Conservation (phyloP, 139 green algal species). For the Picochlorum costavermella region DNA sequence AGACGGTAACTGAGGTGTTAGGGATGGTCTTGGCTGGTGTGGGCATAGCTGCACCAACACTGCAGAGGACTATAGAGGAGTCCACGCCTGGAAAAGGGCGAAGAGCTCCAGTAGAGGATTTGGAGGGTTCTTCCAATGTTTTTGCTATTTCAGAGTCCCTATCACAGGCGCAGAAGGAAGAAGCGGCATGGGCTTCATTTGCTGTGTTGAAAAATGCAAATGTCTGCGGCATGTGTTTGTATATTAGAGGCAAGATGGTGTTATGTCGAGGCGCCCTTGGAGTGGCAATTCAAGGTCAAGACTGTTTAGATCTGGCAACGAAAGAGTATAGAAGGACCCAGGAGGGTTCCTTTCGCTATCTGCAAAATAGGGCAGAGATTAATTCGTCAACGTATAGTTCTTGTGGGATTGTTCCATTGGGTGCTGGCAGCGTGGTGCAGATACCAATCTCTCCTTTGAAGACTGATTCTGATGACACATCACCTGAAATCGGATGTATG, state of each 20-base stretch:
- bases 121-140: constrained; percentile 39
- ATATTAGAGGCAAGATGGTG: constrained; percentile 20
- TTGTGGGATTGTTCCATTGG: background rate
- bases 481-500: constrained; percentile 13
- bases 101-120: constrained; percentile 17
- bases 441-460: background rate
- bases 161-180: constrained; percentile 34
- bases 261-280: constrained; percentile 25
- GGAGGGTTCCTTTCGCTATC: too few species aligned
- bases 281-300: constrained; percentile 28
- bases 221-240: constrained; percentile 54
- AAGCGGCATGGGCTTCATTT: constrained; percentile 77
- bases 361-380: too few species aligned
- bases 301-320: too few species aligned
- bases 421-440: background rate
- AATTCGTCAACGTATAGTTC: too few species aligned
- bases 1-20: constrained; percentile 51
- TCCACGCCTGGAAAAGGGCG: constrained; percentile 49
- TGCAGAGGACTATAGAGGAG: constrained; percentile 62
- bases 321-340: background rate
- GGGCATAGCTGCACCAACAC: constrained; percentile 47
- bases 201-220: constrained; percentile 78
- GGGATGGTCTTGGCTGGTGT: constrained; percentile 47
- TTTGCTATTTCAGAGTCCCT: constrained; percentile 40
- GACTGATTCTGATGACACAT: background rate